Percentiles rank a stretch among this genome's conserved stretches.
These are phyloP conservation scores for Alisma plantagoaquatica DNA, from an alignment of 106 monocot species.

Conservation along the genomic window DNA sequence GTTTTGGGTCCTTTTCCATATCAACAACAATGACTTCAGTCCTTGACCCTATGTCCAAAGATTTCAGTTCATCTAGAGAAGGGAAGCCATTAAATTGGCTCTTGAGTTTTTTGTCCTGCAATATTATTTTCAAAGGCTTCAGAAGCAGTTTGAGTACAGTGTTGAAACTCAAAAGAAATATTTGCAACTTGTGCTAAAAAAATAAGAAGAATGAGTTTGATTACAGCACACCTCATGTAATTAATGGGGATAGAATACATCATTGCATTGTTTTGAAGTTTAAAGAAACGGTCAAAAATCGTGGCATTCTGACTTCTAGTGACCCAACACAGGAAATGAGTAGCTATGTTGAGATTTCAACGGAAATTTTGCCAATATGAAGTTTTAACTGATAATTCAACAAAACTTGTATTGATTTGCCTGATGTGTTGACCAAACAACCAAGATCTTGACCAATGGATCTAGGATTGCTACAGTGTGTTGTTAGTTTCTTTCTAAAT, in stretches of 20 bases:
- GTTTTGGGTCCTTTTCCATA: constrained; percentile 84
- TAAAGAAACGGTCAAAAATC: neutral
- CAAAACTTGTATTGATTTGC: no score
- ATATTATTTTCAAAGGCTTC: neutral
- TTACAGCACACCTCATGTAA: neutral
- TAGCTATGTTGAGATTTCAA: no score
- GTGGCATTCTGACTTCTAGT: no score
- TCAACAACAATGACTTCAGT: constrained; percentile 97
- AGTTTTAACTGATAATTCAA: no score
- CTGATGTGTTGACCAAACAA: no score
- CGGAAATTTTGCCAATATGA: no score
- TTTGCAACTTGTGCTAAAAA: no score
- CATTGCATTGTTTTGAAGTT: neutral
- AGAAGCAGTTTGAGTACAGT: neutral
- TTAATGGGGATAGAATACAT: neutral
- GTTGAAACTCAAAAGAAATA: no score
- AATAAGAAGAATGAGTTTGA: neutral
- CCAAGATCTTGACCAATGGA: no score
- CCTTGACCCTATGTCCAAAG: constrained; percentile 62
- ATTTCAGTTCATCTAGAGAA: constrained; percentile 71
- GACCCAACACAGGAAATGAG: no score
- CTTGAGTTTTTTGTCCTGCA: constrained; percentile 92
- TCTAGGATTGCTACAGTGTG: no score
- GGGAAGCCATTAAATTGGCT: constrained; percentile 71
- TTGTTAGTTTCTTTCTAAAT: no score